Conservation (phyloP, 169 alveolate species). For the Plasmodium billcollinsi region DNA sequence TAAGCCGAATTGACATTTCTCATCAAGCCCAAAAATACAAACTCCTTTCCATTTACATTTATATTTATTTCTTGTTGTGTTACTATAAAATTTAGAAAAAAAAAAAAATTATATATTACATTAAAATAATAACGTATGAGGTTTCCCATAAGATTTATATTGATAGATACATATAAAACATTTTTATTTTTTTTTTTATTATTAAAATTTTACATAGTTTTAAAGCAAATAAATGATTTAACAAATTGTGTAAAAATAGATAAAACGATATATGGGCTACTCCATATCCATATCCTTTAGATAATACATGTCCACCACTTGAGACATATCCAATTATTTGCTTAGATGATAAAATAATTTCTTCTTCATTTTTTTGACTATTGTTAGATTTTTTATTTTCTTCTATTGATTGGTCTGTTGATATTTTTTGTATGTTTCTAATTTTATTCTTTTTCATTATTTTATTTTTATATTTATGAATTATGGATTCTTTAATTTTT, state of each 20-base stretch:
- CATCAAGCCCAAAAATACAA: slow-evolving; percentile 44
- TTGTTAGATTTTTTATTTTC: not conserved
- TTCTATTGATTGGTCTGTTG: slow-evolving; percentile 1
- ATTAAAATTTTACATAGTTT: slow-evolving; percentile 28
- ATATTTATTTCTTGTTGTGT: slow-evolving; percentile 13
- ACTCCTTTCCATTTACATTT: slow-evolving; percentile 28
- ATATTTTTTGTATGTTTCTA: not conserved
- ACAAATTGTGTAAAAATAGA: slow-evolving; percentile 27
- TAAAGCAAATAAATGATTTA: slow-evolving; percentile 43
- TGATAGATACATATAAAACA: not conserved
- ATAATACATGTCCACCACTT: slow-evolving; percentile 71
- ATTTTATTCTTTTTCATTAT: slow-evolving; percentile 20
- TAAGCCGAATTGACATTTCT: slow-evolving; percentile 41
- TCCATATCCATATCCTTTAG: slow-evolving; percentile 73
- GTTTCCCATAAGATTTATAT: not conserved
- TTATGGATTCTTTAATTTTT: slow-evolving; percentile 31
- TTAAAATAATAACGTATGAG: not conserved
- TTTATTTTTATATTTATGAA: slow-evolving; percentile 38
- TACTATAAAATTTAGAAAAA: slow-evolving; percentile 13
- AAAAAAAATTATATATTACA: not conserved
- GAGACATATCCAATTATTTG: slow-evolving; percentile 74
- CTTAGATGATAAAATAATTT: slow-evolving; percentile 60
- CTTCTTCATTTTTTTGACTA: slow-evolving; percentile 9
- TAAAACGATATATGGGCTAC: slow-evolving; percentile 62
- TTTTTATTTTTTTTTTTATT: not conserved